Percentiles rank a stretch among this genome's conserved stretches.
Evolutionary conservation across 1,284 basidiomycete species (phyloP).

Genomic region (Ganoderma sinense): DNA sequence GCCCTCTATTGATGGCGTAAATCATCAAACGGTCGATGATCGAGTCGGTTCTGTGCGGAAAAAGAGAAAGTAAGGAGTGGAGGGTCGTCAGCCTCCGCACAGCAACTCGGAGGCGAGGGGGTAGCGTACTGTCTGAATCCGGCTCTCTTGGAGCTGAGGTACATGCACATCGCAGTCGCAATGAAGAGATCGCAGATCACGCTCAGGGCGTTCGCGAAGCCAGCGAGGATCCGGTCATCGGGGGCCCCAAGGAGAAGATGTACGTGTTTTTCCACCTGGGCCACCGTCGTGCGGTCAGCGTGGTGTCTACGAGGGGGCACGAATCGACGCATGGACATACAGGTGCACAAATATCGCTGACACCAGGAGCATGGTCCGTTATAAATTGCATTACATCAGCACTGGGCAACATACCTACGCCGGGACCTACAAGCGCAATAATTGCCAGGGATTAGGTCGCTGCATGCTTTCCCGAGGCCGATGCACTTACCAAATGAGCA

Average conservation of each 20-base stretch:
- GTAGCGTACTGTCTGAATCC: too few relatives aligned
- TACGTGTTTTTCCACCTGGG: background rate
- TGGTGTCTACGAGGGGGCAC: too few relatives aligned
- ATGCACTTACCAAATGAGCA: background rate
- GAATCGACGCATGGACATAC: too few relatives aligned
- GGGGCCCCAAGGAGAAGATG: background rate
- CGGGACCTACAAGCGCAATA: background rate
- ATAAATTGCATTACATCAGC: background rate
- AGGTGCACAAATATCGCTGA: background rate
- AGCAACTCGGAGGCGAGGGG: too few relatives aligned
- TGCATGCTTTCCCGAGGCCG: background rate
- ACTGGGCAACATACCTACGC: background rate
- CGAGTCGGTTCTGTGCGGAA: background rate
- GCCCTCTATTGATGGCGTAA: background rate
- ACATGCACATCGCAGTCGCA: background rate
- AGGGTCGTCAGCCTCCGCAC: too few relatives aligned
- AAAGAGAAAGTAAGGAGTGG: too few relatives aligned
- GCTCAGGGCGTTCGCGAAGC: background rate
- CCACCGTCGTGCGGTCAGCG: too few relatives aligned
- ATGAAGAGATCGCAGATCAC: background rate
- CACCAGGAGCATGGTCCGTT: background rate
- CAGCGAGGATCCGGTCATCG: background rate
- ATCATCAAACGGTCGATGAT: background rate
- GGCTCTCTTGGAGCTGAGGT: background rate
- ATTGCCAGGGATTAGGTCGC: background rate